Percentiles rank a stretch among this genome's conserved stretches.
These are phyloP conservation scores for Draba incana DNA, from an alignment of 345 rosid species.

Conservation along the genomic window DNA sequence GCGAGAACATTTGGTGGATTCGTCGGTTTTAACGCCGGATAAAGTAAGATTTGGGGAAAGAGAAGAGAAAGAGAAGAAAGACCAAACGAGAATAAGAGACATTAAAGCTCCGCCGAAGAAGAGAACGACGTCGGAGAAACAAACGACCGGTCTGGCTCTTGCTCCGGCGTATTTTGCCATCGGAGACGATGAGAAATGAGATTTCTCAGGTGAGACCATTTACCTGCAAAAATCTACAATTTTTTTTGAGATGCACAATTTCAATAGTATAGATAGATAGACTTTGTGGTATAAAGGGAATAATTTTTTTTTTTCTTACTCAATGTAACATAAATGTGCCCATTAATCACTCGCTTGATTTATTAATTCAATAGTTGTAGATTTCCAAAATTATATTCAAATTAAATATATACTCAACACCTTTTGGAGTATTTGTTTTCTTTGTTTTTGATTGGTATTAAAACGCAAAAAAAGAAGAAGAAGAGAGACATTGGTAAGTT, in stretches of 20 bases:
- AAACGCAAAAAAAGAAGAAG: not conserved
- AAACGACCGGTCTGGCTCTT: constrained; percentile 43
- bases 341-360: constrained; percentile 8
- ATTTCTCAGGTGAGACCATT: constrained; percentile 33
- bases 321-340: constrained; percentile 6
- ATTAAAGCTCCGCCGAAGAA: constrained; percentile 69
- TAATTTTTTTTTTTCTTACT: not conserved
- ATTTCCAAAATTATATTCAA: not conserved
- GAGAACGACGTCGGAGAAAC: constrained; percentile 53
- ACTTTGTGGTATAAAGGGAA: constrained; percentile 11
- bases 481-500: constrained; percentile 7
- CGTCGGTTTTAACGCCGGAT: constrained; percentile 17
- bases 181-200: constrained; percentile 34
- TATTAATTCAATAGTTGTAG: not conserved
- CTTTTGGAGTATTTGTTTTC: not conserved
- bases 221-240: constrained; percentile 6
- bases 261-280: not conserved
- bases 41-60: constrained; percentile 28
- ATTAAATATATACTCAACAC: not conserved
- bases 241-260: not conserved
- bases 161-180: constrained; percentile 48
- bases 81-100: constrained; percentile 66
- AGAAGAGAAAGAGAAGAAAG: constrained; percentile 58
- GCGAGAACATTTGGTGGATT: constrained; percentile 21
- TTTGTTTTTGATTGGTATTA: constrained; percentile 6